These are phyloP conservation scores for Fusarium caatingaense DNA, from an alignment of 2,329 filamentous ascomycete species.

Conservation along the genomic window DNA sequence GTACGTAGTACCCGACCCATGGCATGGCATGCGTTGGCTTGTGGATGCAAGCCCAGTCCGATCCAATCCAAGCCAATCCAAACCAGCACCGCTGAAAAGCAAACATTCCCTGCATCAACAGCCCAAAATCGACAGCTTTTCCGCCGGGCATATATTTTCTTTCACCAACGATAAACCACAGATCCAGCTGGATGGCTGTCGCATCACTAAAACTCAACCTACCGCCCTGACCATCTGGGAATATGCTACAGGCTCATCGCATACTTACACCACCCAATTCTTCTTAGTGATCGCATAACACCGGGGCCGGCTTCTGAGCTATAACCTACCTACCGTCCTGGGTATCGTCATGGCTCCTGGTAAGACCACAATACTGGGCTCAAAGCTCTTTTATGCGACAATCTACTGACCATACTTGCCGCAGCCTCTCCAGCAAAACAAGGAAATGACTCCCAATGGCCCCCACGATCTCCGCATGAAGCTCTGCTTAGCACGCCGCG, in stretches of 20 bases:
- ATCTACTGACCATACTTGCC: constrained; percentile 21
- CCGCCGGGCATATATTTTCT: constrained; percentile 11
- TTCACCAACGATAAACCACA: constrained; percentile 1
- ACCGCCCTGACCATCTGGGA: constrained; percentile 30
- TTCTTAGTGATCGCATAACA: constrained; percentile 31
- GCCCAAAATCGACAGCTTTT: constrained; percentile 15
- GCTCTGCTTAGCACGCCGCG: constrained; percentile 76
- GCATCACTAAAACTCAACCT: constrained; percentile 26
- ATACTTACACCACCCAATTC: constrained; percentile 16
- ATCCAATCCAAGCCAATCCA: constrained; percentile 20
- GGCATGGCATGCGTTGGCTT: constrained; percentile 13
- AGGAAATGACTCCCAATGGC: constrained; percentile 69
- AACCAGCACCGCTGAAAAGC: constrained; percentile 15
- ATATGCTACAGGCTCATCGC: constrained; percentile 33
- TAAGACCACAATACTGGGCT: constrained; percentile 23
- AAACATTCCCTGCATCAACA: constrained; percentile 38
- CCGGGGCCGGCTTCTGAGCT: constrained; percentile 28
- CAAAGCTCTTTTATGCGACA: constrained; percentile 1
- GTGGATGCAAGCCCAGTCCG: constrained; percentile 19
- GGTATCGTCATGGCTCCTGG: constrained; percentile 45
- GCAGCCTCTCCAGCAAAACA: constrained; percentile 51
- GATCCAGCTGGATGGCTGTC: constrained; percentile 40
- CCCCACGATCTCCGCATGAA: constrained; percentile 74
- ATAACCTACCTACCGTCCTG: constrained; percentile 23
- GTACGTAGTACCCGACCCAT: background rate